Percentiles rank a stretch among this genome's conserved stretches.
Evolutionary conservation across 2,329 filamentous ascomycete species (phyloP).

Genomic region (Diaporthe sp.): DNA sequence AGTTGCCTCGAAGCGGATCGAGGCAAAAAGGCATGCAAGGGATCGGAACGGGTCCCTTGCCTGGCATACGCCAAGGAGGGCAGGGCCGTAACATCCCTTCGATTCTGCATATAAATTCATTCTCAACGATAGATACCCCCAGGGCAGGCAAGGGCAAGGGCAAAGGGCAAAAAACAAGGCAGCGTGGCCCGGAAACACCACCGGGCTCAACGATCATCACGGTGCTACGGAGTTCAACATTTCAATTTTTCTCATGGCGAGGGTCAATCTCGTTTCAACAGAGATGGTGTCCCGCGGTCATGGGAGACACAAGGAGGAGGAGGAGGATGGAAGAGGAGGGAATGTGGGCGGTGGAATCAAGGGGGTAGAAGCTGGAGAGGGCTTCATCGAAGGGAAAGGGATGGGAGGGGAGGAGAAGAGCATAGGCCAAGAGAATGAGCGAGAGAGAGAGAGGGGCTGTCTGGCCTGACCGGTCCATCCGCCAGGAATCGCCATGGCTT

Average conservation of each 20-base stretch:
- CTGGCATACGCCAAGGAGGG: neutral
- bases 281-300: conserved; percentile 15
- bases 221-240: conserved; percentile 39
- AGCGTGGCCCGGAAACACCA: conserved; percentile 40
- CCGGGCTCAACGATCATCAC: conserved; percentile 33
- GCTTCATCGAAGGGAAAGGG: neutral
- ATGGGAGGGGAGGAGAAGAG: neutral
- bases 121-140: conserved; percentile 37
- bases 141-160: conserved; percentile 21
- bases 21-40: conserved; percentile 8
- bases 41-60: neutral
- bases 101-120: conserved; percentile 41
- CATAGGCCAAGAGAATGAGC: no score
- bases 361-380: neutral
- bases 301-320: neutral
- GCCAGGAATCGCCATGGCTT: neutral
- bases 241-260: conserved; percentile 42
- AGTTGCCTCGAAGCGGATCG: neutral
- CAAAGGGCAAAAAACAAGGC: neutral
- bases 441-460: neutral
- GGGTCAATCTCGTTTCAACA: conserved; percentile 32
- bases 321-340: no score
- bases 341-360: no score
- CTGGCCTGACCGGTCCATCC: neutral
- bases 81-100: neutral